Conservation (phyloP, 108 stramenopile species). For the Hondaea fermentalgiana region DNA sequence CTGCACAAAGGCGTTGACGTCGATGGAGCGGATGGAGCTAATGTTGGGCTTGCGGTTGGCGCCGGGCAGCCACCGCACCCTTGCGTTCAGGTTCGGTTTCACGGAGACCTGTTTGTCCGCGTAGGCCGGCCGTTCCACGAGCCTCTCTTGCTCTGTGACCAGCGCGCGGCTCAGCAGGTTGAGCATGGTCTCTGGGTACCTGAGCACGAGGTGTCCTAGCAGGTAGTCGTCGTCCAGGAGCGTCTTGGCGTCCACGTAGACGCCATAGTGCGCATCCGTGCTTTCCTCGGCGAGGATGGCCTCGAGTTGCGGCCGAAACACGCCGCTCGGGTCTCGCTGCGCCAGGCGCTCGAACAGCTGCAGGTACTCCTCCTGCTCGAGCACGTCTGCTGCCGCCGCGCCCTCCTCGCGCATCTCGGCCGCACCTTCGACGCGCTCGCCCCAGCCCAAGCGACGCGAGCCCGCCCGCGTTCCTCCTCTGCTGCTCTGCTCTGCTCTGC, state of each 20-base stretch:
- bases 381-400: neutral
- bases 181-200: slow-evolving; percentile 9
- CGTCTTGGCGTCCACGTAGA: slow-evolving; percentile 2
- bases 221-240: slow-evolving; percentile 12
- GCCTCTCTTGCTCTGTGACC: neutral
- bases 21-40: slow-evolving; percentile 56
- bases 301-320: neutral
- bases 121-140: neutral
- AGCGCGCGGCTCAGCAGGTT: neutral
- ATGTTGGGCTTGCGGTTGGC: slow-evolving; percentile 65
- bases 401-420: neutral
- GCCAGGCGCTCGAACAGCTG: slow-evolving; percentile 3
- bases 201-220: neutral
- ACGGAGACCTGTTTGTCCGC: neutral
- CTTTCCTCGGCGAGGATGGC: neutral
- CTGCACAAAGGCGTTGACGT: slow-evolving; percentile 81
- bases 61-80: slow-evolving; percentile 78
- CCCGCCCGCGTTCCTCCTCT: too few species aligned
- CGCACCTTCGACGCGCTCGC: too few species aligned
- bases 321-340: neutral
- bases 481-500: too few species aligned
- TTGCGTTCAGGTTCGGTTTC: slow-evolving; percentile 63
- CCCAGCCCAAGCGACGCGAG: too few species aligned
- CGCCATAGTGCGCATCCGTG: neutral
- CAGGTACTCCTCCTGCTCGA: neutral